Evolutionary conservation across 2,329 filamentous ascomycete genomes (phyloP).

Genomic region (Metarhizium guizhouense): DNA sequence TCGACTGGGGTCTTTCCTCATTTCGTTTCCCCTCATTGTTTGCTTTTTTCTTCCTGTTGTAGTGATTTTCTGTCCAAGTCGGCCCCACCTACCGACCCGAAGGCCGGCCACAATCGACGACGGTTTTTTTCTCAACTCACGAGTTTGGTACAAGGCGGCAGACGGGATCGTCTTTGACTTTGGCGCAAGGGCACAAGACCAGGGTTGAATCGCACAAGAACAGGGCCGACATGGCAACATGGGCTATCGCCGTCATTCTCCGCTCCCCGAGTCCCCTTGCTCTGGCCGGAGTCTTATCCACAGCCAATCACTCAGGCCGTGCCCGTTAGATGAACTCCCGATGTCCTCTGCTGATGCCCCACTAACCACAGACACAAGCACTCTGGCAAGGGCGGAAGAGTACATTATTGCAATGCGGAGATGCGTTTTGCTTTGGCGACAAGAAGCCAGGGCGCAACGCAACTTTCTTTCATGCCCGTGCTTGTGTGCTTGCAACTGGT

Average conservation of each 20-base stretch:
- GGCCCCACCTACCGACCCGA: constrained; percentile 5
- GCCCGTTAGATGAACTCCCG: background rate
- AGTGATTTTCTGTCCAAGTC: background rate
- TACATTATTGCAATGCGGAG: background rate
- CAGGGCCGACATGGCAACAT: too few relatives aligned
- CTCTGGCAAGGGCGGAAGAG: background rate
- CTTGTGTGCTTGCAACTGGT: background rate
- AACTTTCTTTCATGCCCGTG: background rate
- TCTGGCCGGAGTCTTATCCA: too few relatives aligned
- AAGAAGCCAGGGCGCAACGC: background rate
- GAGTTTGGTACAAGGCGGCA: too few relatives aligned
- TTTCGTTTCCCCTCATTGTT: background rate
- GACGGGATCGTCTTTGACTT: too few relatives aligned
- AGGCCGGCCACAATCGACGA: background rate
- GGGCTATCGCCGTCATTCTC: too few relatives aligned
- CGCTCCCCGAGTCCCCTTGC: too few relatives aligned
- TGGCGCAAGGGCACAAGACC: too few relatives aligned
- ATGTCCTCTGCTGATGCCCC: background rate
- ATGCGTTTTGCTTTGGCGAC: background rate
- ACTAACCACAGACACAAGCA: background rate
- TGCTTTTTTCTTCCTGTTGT: background rate
- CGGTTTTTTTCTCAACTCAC: too few relatives aligned
- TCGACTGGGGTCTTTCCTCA: too few relatives aligned
- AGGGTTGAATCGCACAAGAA: too few relatives aligned
- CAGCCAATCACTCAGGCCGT: too few relatives aligned